Conservation (phyloP, 108 stramenopile genomes). For the Chaetoceros muelleri region DNA sequence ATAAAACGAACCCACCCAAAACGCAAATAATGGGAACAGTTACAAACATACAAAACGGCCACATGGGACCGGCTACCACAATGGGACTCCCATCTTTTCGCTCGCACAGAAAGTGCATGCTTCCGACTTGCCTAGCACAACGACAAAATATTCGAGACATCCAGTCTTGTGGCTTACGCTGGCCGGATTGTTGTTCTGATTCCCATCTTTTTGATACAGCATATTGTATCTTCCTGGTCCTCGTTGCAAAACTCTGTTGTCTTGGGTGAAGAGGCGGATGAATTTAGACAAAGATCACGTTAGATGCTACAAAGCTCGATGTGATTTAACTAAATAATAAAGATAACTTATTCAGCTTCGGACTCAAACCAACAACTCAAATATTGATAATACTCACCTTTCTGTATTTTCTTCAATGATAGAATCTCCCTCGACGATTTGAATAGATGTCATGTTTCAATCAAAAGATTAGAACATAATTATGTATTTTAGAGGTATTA, state of each 20-base stretch:
- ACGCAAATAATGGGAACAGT: constrained; percentile 71
- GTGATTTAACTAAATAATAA: too few species aligned
- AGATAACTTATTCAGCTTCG: too few species aligned
- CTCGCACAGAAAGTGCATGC: constrained; percentile 71
- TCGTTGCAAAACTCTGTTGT: too few species aligned
- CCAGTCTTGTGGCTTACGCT: constrained; percentile 28
- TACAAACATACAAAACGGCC: constrained; percentile 84
- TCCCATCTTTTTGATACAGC: constrained; percentile 86
- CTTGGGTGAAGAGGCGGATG: neutral
- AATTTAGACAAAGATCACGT: too few species aligned
- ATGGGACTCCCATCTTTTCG: constrained; percentile 72
- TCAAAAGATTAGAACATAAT: too few species aligned
- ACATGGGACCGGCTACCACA: constrained; percentile 79
- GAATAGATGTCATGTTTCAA: too few species aligned
- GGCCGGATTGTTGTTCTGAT: constrained; percentile 33
- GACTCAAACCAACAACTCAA: too few species aligned
- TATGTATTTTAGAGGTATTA: too few species aligned
- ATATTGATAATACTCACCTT: too few species aligned
- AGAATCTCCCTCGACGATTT: too few species aligned
- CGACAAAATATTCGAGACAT: constrained; percentile 74
- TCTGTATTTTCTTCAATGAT: too few species aligned
- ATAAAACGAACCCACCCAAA: constrained; percentile 40
- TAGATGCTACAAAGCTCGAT: too few species aligned
- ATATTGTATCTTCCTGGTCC: constrained; percentile 10
- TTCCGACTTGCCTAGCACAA: constrained; percentile 68